Evolutionary conservation across 2,329 filamentous ascomycete genomes (phyloP), one percentile per base, ranked within the genome.

Genomic region (Paecilomyces niveus): DNA sequence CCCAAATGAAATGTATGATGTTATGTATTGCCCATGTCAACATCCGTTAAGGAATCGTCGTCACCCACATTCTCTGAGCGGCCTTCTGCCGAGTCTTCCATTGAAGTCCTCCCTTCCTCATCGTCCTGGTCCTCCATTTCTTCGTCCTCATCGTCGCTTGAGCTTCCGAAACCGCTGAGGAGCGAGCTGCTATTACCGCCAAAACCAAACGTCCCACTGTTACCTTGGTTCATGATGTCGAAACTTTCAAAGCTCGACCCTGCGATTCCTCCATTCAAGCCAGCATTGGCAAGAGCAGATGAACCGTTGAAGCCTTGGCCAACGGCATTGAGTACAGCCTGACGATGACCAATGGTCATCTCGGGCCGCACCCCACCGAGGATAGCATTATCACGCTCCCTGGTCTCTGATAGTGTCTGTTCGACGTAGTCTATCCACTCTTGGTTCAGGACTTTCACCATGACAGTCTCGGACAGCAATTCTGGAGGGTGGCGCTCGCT

Each of bases 331-430:
- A 85, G 74, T 55, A 86, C 86, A 55, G 87, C 85, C 66, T 85
- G 83, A 58, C 92, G 85, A 68, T 92, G 89, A 50, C 88, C 90
- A 66, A 96, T 84, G 22, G 89, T 89, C 72, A 95, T 89, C 65
- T 97, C 94, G 0, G 94, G 94, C 61, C 94, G 85, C 10, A 97
- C 92, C 5, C 94, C 94, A 53, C 94, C 94, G 4, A 99, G 86
- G 56, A 97, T 96, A n/a, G 94, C 94, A 71, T 99, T 99, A 70
- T 99, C 94, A 62, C 93, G 86, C 76, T 99, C 94, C 57, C 94
- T 83, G 0, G 94, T 99, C 73, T 97, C 93, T 0, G 93, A 90
- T 26, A 99, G 80, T 0, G 92, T 91, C 59, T 93, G 89, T 71
- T 97, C 93, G 45, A 97, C 92, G 68, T 97, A 99, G 66, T 90